These are phyloP conservation scores for Picea glauca DNA, from an alignment of 75 land plant species.

Conservation along the genomic window DNA sequence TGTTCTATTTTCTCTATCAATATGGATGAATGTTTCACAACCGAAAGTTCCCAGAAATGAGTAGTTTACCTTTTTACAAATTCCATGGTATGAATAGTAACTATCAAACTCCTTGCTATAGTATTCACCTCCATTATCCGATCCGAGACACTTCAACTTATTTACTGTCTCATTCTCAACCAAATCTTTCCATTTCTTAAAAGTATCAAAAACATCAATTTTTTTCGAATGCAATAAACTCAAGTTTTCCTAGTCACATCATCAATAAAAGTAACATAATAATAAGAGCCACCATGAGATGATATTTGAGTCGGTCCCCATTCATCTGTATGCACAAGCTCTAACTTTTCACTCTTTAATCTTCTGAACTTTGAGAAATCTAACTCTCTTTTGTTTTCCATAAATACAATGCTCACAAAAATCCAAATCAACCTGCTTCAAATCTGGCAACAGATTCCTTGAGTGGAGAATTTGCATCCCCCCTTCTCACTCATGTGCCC, in stretches of 20 bases:
- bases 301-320: conserved; percentile 5
- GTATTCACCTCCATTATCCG: conserved; percentile 21
- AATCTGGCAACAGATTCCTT: background rate
- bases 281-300: background rate
- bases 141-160: background rate
- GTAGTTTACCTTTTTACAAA: conserved; percentile 1
- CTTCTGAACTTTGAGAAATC: background rate
- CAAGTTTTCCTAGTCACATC: conserved; percentile 7
- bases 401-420: conserved; percentile 1
- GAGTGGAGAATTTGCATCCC: background rate
- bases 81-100: conserved; percentile 11
- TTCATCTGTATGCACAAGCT: background rate
- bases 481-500: conserved; percentile 1
- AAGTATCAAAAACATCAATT: background rate
- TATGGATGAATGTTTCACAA: background rate
- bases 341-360: background rate
- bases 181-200: conserved; percentile 10
- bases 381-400: conserved; percentile 18
- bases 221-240: conserved; percentile 8
- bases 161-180: background rate
- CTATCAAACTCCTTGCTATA: background rate
- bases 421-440: too few relatives aligned
- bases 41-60: conserved; percentile 14
- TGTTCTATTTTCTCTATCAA: background rate
- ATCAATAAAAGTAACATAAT: conserved; percentile 20